Evolutionary conservation across 495 filamentous ascomycete genomes (phyloP), one percentile per base, ranked within the genome.

Genomic region (Aspergillus nanangensis): DNA sequence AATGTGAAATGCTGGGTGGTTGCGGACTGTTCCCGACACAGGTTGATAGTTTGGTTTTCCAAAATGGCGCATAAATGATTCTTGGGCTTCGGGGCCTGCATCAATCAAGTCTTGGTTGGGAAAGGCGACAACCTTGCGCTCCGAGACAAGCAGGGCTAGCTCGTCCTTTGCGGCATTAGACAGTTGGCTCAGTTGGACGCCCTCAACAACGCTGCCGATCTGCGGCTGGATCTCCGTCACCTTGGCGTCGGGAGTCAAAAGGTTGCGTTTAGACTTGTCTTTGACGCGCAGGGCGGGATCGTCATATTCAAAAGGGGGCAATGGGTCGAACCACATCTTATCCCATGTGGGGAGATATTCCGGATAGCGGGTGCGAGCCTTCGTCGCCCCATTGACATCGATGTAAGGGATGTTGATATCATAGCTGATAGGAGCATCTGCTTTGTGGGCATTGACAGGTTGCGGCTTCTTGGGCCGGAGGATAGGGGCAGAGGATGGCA

Each of bases 61-160:
- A 48, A 80, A 81, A 50, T 81, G 62, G 19, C 67, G 62, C 69
- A 77, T 76, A 48, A 81, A 83, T 2, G 65, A 61, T 31, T 75
- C 68, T 53, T 89, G 86, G 27, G 70, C 77, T 22, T 81, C 79
- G 23, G 77, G 76, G 13, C 77, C 76, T 35, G 84, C 84, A 46
- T 85, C 81, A 27, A 87, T 79, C 51, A 86, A 76, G 49, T 81
- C 71, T 60, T 91, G 87, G 29, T 80, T 72, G 29, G 84, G 80
- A 68, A 91, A 90, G 38, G 87, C 79, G 18, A 91, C 81, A n/a
- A 90, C 85, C 27, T 86, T 86, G 47, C 86, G 77, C 60, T 80
- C 81, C 18, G 87, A 74, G 46, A 90, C 79, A 14, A 92, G 71
- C 5, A 87, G 73, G 4, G 87, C 87, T 11, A 92, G 79, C 47